Evolutionary conservation across 1,284 basidiomycete species (phyloP).

Genomic region (Golubevia pallescens): DNA sequence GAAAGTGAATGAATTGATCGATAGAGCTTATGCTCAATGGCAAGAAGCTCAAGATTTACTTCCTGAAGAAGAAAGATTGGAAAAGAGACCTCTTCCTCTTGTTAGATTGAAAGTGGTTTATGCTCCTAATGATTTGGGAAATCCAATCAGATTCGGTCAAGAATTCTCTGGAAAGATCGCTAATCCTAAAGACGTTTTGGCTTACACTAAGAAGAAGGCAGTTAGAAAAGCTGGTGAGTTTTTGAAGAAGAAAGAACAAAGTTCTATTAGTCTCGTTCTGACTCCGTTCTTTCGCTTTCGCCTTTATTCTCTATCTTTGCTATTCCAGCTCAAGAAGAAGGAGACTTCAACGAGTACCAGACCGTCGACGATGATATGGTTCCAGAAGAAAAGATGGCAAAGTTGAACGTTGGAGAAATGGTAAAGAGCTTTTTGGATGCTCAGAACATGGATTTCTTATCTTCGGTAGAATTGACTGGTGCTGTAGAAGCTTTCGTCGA

Average conservation of each 20-base stretch:
- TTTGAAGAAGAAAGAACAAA: slow-evolving; percentile 6
- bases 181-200: slow-evolving; percentile 90
- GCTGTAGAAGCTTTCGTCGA: slow-evolving; percentile 56
- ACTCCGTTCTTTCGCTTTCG: not conserved
- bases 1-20: slow-evolving; percentile 74
- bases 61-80: slow-evolving; percentile 21
- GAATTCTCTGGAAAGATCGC: slow-evolving; percentile 89
- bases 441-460: slow-evolving; percentile 52
- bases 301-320: not conserved
- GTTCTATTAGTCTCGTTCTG: not conserved
- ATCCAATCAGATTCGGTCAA: slow-evolving; percentile 94
- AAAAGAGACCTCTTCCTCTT: slow-evolving; percentile 78
- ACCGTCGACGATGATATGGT: slow-evolving; percentile 16
- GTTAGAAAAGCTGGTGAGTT: slow-evolving; percentile 36
- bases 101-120: slow-evolving; percentile 75
- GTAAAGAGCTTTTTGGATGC: slow-evolving; percentile 43
- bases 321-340: not conserved
- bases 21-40: slow-evolving; percentile 78
- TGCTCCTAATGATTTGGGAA: slow-evolving; percentile 66
- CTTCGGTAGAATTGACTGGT: slow-evolving; percentile 38
- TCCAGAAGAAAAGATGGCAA: slow-evolving; percentile 31
- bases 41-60: slow-evolving; percentile 75
- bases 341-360: slow-evolving; percentile 3
- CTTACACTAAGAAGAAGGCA: slow-evolving; percentile 80
- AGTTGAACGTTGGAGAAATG: slow-evolving; percentile 40